Base-by-base conservation (phyloP, 345 rosid species). In the Eucalyptus erythrocorys region DNA sequence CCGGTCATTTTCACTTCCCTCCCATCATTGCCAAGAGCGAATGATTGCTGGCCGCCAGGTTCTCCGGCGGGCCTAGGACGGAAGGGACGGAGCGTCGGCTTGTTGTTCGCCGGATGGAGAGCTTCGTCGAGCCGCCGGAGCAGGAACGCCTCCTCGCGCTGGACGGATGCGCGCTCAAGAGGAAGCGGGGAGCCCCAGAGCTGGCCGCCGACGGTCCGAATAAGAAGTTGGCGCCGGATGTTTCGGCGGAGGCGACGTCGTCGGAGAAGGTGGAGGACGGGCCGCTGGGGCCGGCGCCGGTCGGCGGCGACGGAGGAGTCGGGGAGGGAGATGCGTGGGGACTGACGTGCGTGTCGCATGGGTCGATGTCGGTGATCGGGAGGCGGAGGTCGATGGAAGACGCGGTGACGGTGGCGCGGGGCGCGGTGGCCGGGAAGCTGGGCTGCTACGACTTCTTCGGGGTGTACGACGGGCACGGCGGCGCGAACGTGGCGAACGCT, bases 381-480 rank as follows among this genome's bases (percentile, higher is more conserved):
- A 79, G 91, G 88, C 87, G 89, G 34, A 87, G 94, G 47, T 88
- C 13, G 43, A 92, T 93, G 94, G 89, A 92, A 80, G 93, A 94
- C 24, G 91, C 92, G 6, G 89, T 91, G 66, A 47, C 88, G 45
- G 88, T 87, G 42, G 92, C 48, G 27, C 91, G 59, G 11, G 64
- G 49, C 34, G 55, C 87, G 76, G 71, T 24, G 34, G 85, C 30
- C 4, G 91, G 92, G 11, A 90, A 68, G 26, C 5, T 19, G 7
- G 89, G 76, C 27, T 37, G 49, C 12, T 90, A 93, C 22, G 92
- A 92, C 61, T 92, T 94, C 79, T 92, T 87, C 61, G 94, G 89
- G 5, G 93, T 92, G 6, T 93, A 91, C 50, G 93, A 93, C 27
- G 94, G 94, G 27, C 93, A 92, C 85, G 93, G 92, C 16, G 93